phyloP scores from a whole-genome alignment of 305 asterid species.

The Solanum chacoense region DNA sequence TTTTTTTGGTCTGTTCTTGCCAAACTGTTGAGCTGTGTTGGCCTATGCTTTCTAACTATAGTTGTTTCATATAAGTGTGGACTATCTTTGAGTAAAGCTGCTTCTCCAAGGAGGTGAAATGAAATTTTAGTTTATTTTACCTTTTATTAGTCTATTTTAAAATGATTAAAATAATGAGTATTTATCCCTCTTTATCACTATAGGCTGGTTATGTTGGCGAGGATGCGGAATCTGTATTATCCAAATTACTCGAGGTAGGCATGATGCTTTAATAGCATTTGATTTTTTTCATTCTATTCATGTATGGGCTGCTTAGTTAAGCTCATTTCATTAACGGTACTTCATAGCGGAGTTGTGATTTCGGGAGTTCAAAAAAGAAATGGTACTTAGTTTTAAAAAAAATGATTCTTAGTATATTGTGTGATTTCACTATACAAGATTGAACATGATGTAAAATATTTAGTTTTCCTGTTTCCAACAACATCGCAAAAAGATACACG shows the following conservation, averaged over 20 bases:
- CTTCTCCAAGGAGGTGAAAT: not conserved
- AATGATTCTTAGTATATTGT: not conserved
- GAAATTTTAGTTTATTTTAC: not conserved
- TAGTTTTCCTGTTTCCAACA: not conserved
- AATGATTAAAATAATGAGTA: not conserved
- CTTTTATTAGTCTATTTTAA: not conserved
- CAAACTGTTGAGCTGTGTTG: not conserved
- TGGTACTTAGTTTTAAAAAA: not conserved
- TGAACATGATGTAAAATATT: not conserved
- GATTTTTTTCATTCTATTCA: not conserved
- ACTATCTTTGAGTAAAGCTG: not conserved
- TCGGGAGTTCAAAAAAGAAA: not conserved
- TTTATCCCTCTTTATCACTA: constrained; percentile 1
- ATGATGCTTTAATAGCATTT: not conserved
- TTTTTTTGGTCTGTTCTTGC: not conserved
- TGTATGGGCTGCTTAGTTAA: not conserved
- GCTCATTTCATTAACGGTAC: not conserved
- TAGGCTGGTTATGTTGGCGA: constrained; percentile 93
- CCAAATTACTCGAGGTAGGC: constrained; percentile 62
- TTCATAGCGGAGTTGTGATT: not conserved
- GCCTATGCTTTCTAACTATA: not conserved
- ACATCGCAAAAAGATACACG: not conserved
- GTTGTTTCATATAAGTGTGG: not conserved
- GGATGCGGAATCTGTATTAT: constrained; percentile 70
- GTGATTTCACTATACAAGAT: not conserved